A percentile compares a stretch with the other conserved stretches of the same genome.
These are phyloP conservation scores for Penicillium sp. DNA, from an alignment of 2,329 filamentous ascomycete species.

Conservation along the genomic window DNA sequence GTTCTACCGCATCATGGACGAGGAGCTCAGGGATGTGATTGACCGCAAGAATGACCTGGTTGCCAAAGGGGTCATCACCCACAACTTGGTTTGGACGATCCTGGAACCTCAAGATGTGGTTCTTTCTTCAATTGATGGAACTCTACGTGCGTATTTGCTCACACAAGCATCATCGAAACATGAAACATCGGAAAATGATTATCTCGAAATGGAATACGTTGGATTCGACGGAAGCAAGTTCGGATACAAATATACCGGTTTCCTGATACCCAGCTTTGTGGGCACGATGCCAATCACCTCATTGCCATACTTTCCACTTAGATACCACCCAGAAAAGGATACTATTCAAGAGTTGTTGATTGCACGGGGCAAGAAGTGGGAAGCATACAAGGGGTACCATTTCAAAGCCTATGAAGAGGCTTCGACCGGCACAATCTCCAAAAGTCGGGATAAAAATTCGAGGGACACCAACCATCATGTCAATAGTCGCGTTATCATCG, in stretches of 20 bases:
- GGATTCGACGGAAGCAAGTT: constrained; percentile 25
- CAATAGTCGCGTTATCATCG: constrained; percentile 54
- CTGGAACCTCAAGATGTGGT: constrained; percentile 35
- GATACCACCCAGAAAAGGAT: constrained; percentile 45
- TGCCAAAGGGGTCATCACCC: constrained; percentile 55
- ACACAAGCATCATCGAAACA: neutral
- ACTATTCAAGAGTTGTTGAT: constrained; percentile 43
- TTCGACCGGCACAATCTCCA: constrained; percentile 31
- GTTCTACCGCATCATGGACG: constrained; percentile 50
- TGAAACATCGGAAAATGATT: neutral
- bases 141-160: constrained; percentile 15
- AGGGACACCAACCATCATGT: constrained; percentile 28
- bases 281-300: constrained; percentile 46
- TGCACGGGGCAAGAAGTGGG: constrained; percentile 49
- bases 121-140: constrained; percentile 6
- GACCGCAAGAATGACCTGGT: constrained; percentile 54
- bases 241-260: constrained; percentile 9
- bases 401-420: constrained; percentile 53
- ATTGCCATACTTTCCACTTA: constrained; percentile 47
- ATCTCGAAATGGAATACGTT: constrained; percentile 15
- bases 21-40: constrained; percentile 54
- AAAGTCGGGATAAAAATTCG: constrained; percentile 23
- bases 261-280: constrained; percentile 13
- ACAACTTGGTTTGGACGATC: constrained; percentile 47
- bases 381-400: constrained; percentile 50